Conservation (phyloP, 179 eudicot genomes). For the Beta lomatogona region DNA sequence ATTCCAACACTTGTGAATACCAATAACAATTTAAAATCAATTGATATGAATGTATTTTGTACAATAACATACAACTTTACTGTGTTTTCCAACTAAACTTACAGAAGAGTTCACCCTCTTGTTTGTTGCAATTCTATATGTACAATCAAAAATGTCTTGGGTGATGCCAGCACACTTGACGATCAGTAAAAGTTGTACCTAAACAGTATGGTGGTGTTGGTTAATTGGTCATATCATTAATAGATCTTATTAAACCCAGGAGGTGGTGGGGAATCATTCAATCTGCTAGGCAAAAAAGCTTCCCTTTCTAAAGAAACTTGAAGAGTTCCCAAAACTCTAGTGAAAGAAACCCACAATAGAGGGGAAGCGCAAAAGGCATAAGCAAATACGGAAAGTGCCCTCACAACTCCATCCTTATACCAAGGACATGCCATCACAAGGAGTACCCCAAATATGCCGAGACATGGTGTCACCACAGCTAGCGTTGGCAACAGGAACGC, state of each 20-base stretch:
- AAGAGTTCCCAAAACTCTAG: constrained; percentile 45
- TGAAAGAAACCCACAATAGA: constrained; percentile 49
- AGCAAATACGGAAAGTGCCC: constrained; percentile 60
- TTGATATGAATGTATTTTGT: not conserved
- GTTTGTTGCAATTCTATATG: not conserved
- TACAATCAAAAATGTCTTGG: too few relatives aligned
- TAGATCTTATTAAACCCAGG: constrained; percentile 65
- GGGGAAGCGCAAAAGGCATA: constrained; percentile 80
- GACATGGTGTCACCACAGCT: constrained; percentile 62
- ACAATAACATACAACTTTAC: not conserved
- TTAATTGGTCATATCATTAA: constrained; percentile 23
- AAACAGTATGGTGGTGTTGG: not conserved
- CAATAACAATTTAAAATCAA: not conserved
- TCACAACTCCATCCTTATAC: constrained; percentile 71
- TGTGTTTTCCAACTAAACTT: not conserved
- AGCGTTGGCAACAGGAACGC: constrained; percentile 62
- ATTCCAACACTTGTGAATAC: not conserved
- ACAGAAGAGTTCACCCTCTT: not conserved
- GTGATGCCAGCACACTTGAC: not conserved
- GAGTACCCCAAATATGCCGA: constrained; percentile 68
- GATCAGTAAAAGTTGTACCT: not conserved
- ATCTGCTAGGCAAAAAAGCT: constrained; percentile 64
- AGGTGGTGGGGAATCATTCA: constrained; percentile 52
- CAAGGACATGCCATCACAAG: constrained; percentile 80
- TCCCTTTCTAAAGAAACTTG: constrained; percentile 72